Percentiles rank a stretch among this genome's conserved stretches.
Evolutionary conservation across 2,329 filamentous ascomycete genomes (phyloP).

Genomic region (Cladophialophora immunda): DNA sequence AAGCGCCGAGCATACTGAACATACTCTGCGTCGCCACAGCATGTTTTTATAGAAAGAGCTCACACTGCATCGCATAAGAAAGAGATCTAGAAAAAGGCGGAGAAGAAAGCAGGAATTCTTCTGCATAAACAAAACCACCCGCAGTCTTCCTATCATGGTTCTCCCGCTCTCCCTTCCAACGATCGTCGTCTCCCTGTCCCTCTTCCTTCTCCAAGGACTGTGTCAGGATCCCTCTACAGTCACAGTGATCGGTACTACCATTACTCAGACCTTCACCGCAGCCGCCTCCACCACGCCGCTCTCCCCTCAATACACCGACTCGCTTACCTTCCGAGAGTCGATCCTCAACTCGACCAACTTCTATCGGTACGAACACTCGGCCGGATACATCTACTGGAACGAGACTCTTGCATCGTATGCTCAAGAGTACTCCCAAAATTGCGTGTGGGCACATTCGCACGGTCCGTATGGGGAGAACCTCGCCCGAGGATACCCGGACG

Average conservation of each 20-base stretch:
- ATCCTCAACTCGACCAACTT: constrained; percentile 72
- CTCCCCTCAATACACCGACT: constrained; percentile 54
- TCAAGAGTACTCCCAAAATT: constrained; percentile 56
- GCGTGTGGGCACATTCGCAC: constrained; percentile 57
- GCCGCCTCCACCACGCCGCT: constrained; percentile 41
- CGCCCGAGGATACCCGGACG: constrained; percentile 71
- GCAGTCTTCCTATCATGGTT: constrained; percentile 4
- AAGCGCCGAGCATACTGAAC: constrained; percentile 6
- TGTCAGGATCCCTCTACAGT: constrained; percentile 35
- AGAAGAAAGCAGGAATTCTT: background rate
- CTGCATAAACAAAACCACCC: background rate
- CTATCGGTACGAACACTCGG: constrained; percentile 71
- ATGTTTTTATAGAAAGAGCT: constrained; percentile 8
- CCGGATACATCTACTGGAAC: constrained; percentile 70
- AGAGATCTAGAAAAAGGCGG: background rate
- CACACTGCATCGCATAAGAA: background rate
- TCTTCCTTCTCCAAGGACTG: constrained; percentile 28
- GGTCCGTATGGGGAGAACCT: constrained; percentile 74
- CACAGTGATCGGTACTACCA: constrained; percentile 41
- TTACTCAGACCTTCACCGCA: constrained; percentile 38
- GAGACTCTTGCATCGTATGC: constrained; percentile 67
- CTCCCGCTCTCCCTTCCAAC: constrained; percentile 14
- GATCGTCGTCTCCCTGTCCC: constrained; percentile 12
- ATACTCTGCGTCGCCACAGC: constrained; percentile 1
- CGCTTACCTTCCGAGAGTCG: constrained; percentile 55